These are phyloP conservation scores for Jimgerdemannia flammicorona DNA, from an alignment of 192 early-diverging fungal genomes.

Conservation along the genomic window DNA sequence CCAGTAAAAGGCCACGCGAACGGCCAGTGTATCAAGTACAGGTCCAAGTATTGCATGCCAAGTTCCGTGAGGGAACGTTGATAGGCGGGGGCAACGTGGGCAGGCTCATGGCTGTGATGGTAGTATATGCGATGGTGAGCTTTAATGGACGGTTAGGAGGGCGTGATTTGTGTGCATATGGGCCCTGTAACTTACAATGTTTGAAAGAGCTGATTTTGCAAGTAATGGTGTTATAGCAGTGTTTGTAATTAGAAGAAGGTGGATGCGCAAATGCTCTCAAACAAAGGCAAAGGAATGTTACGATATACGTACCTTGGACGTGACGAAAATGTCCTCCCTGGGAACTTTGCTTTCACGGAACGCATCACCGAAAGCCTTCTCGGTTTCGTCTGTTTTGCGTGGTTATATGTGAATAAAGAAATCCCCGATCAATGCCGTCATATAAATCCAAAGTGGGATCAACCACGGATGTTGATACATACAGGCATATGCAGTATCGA, in stretches of 20 bases:
- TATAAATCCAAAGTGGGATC: no score
- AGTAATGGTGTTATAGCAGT: no score
- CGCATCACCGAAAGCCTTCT: constrained; percentile 62
- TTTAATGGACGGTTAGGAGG: background rate
- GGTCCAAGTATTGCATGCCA: constrained; percentile 62
- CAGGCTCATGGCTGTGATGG: background rate
- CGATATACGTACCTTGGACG: constrained; percentile 41
- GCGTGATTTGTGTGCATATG: constrained; percentile 26
- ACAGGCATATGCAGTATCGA: constrained; percentile 29
- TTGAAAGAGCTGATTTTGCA: background rate
- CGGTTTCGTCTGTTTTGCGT: constrained; percentile 49
- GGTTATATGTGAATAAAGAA: no score
- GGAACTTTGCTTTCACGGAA: constrained; percentile 41
- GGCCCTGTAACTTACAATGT: constrained; percentile 22
- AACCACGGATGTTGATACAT: background rate
- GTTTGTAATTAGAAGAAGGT: no score
- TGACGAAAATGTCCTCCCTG: constrained; percentile 64
- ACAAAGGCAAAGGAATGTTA: constrained; percentile 23
- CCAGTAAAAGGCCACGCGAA: constrained; percentile 41
- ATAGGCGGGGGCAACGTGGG: constrained; percentile 25
- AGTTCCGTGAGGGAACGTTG: constrained; percentile 48
- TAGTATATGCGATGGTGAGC: background rate
- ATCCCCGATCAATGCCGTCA: no score
- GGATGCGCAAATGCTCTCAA: no score
- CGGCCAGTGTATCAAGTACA: constrained; percentile 78